These are phyloP conservation scores for Penicillium desertorum DNA, from an alignment of 495 filamentous ascomycete species.

Conservation along the genomic window DNA sequence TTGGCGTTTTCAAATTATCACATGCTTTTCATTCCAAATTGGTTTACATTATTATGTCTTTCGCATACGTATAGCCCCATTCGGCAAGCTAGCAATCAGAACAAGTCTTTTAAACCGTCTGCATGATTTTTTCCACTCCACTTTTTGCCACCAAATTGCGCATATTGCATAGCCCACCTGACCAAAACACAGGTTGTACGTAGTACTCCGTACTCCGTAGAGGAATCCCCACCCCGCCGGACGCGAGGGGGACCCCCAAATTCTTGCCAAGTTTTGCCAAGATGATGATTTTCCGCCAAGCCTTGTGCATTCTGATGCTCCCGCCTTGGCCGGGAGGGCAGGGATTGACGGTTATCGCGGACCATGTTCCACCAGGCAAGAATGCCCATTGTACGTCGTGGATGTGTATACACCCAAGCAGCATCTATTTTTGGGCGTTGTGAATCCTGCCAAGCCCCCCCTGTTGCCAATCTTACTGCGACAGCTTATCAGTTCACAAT, in stretches of 20 bases:
- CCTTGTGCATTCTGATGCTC: slow-evolving; percentile 37
- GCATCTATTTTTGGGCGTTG: slow-evolving; percentile 10
- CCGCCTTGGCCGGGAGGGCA: slow-evolving; percentile 27
- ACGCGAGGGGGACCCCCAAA: slow-evolving; percentile 30
- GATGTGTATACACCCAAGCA: slow-evolving; percentile 8
- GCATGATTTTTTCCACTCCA: background rate
- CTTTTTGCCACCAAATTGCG: background rate
- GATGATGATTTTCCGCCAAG: slow-evolving; percentile 41
- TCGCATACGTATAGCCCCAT: slow-evolving; percentile 9
- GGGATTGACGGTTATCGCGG: slow-evolving; percentile 14
- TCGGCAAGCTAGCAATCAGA: slow-evolving; percentile 17
- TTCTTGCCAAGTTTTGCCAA: slow-evolving; percentile 37
- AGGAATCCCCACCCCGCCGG: slow-evolving; percentile 12
- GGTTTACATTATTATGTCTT: slow-evolving; percentile 9
- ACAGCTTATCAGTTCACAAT: slow-evolving; percentile 5
- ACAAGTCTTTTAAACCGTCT: slow-evolving; percentile 6
- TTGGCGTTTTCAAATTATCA: slow-evolving; percentile 22
- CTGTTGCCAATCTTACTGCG: slow-evolving; percentile 11
- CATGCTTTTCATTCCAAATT: slow-evolving; percentile 9
- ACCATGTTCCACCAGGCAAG: slow-evolving; percentile 23
- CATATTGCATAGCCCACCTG: slow-evolving; percentile 10
- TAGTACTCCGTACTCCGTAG: background rate
- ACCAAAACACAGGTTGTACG: slow-evolving; percentile 1
- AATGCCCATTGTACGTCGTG: background rate
- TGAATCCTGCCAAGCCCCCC: slow-evolving; percentile 12